A percentile compares a stretch with the other conserved stretches of the same genome.
Evolutionary conservation across 208 protist species (phyloP).

Genomic region (Porcisia hertigi): DNA sequence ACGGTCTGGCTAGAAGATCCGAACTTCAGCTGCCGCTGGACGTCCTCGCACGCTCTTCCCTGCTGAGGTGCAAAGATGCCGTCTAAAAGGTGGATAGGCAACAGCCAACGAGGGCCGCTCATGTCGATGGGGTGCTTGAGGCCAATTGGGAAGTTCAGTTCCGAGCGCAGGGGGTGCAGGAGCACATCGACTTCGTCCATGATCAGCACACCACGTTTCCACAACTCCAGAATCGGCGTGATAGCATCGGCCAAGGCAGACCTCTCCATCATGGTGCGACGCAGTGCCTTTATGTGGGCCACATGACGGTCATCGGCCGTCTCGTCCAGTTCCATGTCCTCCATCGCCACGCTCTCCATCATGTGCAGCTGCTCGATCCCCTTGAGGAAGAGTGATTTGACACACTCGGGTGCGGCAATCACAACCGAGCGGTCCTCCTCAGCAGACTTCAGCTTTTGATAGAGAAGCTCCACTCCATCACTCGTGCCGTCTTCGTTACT

Average conservation of each 20-base stretch:
- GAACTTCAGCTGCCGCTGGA: constrained; percentile 34
- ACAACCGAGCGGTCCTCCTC: constrained; percentile 74
- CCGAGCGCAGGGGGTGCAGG: constrained; percentile 94
- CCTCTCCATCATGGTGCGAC: constrained; percentile 43
- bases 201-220: constrained; percentile 86
- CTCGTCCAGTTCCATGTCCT: constrained; percentile 41
- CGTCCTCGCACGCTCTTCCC: constrained; percentile 40
- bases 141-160: constrained; percentile 97
- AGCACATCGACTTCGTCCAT: constrained; percentile 96
- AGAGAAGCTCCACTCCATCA: constrained; percentile 45
- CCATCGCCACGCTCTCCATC: constrained; percentile 58
- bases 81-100: constrained; percentile 94
- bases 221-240: constrained; percentile 83
- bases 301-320: constrained; percentile 44
- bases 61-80: constrained; percentile 81
- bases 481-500: constrained; percentile 54
- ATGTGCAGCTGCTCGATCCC: constrained; percentile 90
- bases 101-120: constrained; percentile 86
- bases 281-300: constrained; percentile 39
- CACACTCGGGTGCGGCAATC: constrained; percentile 84
- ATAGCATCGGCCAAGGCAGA: constrained; percentile 72
- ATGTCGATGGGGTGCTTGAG: constrained; percentile 91
- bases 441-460: constrained; percentile 75
- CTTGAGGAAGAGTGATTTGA: constrained; percentile 96
- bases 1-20: constrained; percentile 4